These are phyloP conservation scores for Botrytis fragariae DNA, from an alignment of 2,329 filamentous ascomycete species.

Conservation along the genomic window DNA sequence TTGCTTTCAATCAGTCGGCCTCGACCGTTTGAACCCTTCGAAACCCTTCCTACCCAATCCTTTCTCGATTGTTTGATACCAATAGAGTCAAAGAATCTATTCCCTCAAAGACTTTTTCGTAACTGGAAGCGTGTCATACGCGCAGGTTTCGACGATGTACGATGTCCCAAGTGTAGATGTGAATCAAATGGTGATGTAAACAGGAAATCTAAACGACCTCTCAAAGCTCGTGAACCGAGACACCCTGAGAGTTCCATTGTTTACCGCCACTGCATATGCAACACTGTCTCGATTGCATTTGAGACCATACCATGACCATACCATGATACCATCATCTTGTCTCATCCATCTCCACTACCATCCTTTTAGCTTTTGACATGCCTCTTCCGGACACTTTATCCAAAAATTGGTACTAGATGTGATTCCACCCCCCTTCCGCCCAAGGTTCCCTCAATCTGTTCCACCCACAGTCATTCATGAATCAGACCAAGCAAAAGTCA, in stretches of 20 bases:
- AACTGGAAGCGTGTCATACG: neutral
- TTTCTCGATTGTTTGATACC: neutral
- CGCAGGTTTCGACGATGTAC: neutral
- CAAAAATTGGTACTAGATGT: neutral
- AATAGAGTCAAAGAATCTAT: neutral
- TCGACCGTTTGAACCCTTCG: neutral
- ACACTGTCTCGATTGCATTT: neutral
- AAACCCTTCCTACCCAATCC: neutral
- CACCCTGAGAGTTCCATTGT: slow-evolving; percentile 5
- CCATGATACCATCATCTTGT: neutral
- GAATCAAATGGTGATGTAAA: neutral
- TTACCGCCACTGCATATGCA: slow-evolving; percentile 17
- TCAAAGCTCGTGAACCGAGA: neutral
- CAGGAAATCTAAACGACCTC: neutral
- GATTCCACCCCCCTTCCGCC: neutral
- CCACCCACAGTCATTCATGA: neutral
- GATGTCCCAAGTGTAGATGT: neutral
- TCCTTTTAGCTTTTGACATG: neutral
- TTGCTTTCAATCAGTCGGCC: neutral
- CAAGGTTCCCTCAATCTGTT: slow-evolving; percentile 10
- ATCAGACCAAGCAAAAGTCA: neutral
- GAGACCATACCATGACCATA: neutral
- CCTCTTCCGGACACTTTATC: slow-evolving; percentile 1
- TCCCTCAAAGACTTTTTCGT: neutral
- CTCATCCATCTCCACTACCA: neutral